Evolutionary conservation across 1,139 yeast genomes (phyloP), one percentile per base, ranked within the genome.

Genomic region (Taphrina communis): DNA sequence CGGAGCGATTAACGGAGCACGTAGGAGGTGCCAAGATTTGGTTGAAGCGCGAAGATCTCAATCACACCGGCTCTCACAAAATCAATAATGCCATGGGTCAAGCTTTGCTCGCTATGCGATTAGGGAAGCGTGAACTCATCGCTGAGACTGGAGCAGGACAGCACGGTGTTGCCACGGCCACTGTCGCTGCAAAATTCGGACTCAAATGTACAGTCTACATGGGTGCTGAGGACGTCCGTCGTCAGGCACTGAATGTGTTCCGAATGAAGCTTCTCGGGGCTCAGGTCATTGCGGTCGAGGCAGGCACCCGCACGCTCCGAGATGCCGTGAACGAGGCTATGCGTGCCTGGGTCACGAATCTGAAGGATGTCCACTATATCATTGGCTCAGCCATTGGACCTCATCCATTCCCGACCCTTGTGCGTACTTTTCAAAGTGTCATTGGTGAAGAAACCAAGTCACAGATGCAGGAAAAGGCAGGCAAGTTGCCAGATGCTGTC

Each of bases 101-200:
- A 82, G 94, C 91, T 35, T 83, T 94, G 72, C 83, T 94, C 74
- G 99, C 99, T 48, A 90, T 85, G 79, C 85, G 99, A 78, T 83
- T 95, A 74, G 99, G 99, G 63, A 94, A 94, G 82, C 87, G 82
- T 72, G 87, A 89, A 75, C 86, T 94, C 72, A 94, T 94, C 78
- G 99, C 99, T 58, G 99, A 94, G 82, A 94, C 99, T 58, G 99
- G 99, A 79, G 99, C 99, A 68, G 99, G 99, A 72, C 99, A 94
- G 82, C 99, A 94, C 78, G 99, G 99, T 82, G 99, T 94, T 57
- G 99, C 99, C 59, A 94, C 99, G 70, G 99, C 99, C 41, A 94
- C 99, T 69, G 98, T 97, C 0, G 93, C 97, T 81, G 99, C 99
- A 73, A 95, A 94, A 79, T 94, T 94, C 75, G 99, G 99, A 67